These are phyloP conservation scores for Alnus glutinosa DNA, from an alignment of 306 rosid genomes.

Conservation along the genomic window DNA sequence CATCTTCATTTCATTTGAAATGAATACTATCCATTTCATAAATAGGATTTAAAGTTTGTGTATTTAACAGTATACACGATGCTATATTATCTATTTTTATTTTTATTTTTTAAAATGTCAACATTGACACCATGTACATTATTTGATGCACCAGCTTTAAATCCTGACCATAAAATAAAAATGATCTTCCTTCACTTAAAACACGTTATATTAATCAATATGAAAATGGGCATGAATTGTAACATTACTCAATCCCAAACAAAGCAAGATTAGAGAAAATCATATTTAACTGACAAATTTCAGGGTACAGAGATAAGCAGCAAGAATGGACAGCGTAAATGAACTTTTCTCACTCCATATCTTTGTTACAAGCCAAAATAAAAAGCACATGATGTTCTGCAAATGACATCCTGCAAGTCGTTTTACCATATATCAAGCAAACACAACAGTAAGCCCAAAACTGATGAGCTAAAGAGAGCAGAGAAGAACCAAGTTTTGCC, in stretches of 20 bases:
- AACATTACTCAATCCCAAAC: not conserved
- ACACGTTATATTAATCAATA: too few relatives aligned
- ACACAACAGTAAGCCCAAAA: slow-evolving; percentile 31
- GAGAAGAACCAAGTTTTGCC: slow-evolving; percentile 33
- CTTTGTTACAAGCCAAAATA: not conserved
- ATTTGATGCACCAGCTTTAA: too few relatives aligned
- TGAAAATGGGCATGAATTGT: too few relatives aligned
- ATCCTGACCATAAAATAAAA: too few relatives aligned
- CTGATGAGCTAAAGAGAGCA: slow-evolving; percentile 18
- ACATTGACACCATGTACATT: too few relatives aligned
- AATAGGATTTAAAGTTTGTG: too few relatives aligned
- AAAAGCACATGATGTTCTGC: slow-evolving; percentile 19
- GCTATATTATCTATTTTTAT: too few relatives aligned
- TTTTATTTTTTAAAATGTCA: too few relatives aligned
- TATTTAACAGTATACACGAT: too few relatives aligned
- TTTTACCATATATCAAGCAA: slow-evolving; percentile 32
- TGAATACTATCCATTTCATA: too few relatives aligned
- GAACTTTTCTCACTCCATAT: slow-evolving; percentile 7
- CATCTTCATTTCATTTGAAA: too few relatives aligned
- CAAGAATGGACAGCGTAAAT: not conserved
- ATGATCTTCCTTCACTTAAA: too few relatives aligned
- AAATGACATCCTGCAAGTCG: slow-evolving; percentile 16
- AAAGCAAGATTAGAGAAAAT: not conserved
- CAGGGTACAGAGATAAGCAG: not conserved
- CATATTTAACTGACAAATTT: not conserved